Evolutionary conservation across 306 rosid genomes (phyloP).

Genomic region (Acacia acuminata): DNA sequence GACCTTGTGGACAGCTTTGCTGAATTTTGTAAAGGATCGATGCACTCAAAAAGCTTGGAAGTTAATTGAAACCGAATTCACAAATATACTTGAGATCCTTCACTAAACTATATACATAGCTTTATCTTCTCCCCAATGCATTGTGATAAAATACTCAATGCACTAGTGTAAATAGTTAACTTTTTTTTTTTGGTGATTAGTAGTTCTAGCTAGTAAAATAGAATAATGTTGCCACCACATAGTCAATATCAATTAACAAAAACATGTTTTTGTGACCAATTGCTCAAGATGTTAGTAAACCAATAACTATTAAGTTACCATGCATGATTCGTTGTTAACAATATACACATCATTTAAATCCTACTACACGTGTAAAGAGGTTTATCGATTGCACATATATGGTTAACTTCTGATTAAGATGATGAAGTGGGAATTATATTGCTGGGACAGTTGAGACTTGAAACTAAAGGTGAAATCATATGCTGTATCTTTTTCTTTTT

Average conservation of each 20-base stretch:
- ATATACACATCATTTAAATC: background rate
- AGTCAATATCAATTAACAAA: background rate
- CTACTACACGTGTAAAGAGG: background rate
- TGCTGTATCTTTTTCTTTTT: too few species aligned
- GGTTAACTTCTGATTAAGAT: background rate
- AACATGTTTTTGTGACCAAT: background rate
- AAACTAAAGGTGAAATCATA: background rate
- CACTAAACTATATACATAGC: background rate
- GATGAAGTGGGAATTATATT: background rate
- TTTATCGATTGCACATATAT: background rate
- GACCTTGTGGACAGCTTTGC: background rate
- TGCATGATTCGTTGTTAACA: background rate
- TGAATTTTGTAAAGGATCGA: background rate
- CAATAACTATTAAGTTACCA: background rate
- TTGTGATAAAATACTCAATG: conserved; percentile 3
- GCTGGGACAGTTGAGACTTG: background rate
- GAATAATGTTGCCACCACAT: background rate
- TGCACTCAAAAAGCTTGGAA: background rate
- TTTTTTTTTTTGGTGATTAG: background rate
- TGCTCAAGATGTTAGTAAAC: background rate
- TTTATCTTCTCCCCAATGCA: conserved; percentile 19
- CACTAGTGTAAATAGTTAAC: background rate
- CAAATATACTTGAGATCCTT: background rate
- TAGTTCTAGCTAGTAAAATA: background rate
- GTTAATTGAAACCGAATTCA: conserved; percentile 23